Evolutionary conservation across 2,329 filamentous ascomycete species (phyloP), one percentile per base, ranked within the genome.

Genomic region (Xylaria polymorpha): DNA sequence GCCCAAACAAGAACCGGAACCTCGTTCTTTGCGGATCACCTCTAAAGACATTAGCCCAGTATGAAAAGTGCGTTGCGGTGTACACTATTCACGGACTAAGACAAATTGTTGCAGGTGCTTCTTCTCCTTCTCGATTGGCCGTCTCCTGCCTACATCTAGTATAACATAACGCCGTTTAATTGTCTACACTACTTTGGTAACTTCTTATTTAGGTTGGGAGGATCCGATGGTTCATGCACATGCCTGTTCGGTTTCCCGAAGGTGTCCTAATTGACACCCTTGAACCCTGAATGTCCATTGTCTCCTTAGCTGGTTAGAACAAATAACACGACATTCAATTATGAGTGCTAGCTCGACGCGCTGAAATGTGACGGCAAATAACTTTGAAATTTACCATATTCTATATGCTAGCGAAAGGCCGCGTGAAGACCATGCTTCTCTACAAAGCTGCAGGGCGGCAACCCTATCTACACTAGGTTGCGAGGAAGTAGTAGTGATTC

Each of bases 191-290:
- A 37, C 20, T 35, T 56, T 25, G 41, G 60, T 29, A 32, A 32
- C 59, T 41, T 14, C 59, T 62, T 41, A 32, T 53, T 55, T 63
- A 35, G 51, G 61, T 46, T 48, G 50, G 22, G 37, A 35, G 25
- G 35, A 53, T 29, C 46, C 18, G 55, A 22, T 43, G 46, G 18
- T 53, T 67, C 44, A 51, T 62, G 58, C 64, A 37, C 32, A 46
- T 58, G 51, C 66, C 64, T 58, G 44, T 12, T 53, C 64, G 43
- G 56, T 64, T 64, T 59, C 48, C 39, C 56, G 37, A 55, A 48
- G 14, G 50, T 18, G 32, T 41, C 29, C 10, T 10, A 44, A 29
- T 32, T 29, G 2, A 43, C 15, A 58, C 41, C 53, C 41, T 39
- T 58, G 61, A 48, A 25, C 55, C 10, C 35, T 14, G 46, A 43